Evolutionary conservation across 257 asterid species (phyloP).

Genomic region (Gentiana dahurica): DNA sequence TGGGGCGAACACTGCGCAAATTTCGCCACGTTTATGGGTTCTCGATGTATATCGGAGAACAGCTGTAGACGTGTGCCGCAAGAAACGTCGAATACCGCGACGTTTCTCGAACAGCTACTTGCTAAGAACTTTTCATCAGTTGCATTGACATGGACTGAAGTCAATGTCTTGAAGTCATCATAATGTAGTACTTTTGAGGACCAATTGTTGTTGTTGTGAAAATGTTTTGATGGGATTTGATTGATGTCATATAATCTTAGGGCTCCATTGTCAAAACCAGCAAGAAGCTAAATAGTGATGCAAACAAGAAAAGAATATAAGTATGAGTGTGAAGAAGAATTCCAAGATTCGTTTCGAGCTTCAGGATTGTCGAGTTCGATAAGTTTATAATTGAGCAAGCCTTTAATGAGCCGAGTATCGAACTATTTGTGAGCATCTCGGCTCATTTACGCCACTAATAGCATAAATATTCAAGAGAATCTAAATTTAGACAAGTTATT

Average conservation of each 20-base stretch:
- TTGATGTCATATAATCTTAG: slow-evolving; percentile 64
- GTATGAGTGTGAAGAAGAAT: neutral
- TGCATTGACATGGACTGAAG: slow-evolving; percentile 77
- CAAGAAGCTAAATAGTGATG: slow-evolving; percentile 46
- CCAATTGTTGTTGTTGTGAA: slow-evolving; percentile 15
- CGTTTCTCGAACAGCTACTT: slow-evolving; percentile 71
- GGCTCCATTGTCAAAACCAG: slow-evolving; percentile 65
- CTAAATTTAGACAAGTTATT: neutral
- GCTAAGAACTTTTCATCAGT: slow-evolving; percentile 59
- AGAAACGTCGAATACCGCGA: slow-evolving; percentile 58
- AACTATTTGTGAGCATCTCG: too few species aligned
- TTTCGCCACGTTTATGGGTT: slow-evolving; percentile 75
- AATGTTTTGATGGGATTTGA: slow-evolving; percentile 5
- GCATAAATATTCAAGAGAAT: too few species aligned
- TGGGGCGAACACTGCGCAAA: slow-evolving; percentile 63
- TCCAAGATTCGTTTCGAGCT: neutral
- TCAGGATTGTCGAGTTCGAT: too few species aligned
- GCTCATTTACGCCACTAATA: too few species aligned
- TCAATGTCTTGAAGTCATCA: slow-evolving; percentile 64
- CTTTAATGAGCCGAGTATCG: too few species aligned
- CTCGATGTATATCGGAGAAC: slow-evolving; percentile 57
- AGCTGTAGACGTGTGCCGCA: slow-evolving; percentile 41
- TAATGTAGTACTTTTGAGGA: slow-evolving; percentile 22
- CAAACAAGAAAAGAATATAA: slow-evolving; percentile 14
- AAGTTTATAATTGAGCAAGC: too few species aligned